Percentiles rank a stretch among this genome's conserved stretches.
Evolutionary conservation across 768 basidiomycete genomes (phyloP).

Genomic region (Pisolithus microcarpus): DNA sequence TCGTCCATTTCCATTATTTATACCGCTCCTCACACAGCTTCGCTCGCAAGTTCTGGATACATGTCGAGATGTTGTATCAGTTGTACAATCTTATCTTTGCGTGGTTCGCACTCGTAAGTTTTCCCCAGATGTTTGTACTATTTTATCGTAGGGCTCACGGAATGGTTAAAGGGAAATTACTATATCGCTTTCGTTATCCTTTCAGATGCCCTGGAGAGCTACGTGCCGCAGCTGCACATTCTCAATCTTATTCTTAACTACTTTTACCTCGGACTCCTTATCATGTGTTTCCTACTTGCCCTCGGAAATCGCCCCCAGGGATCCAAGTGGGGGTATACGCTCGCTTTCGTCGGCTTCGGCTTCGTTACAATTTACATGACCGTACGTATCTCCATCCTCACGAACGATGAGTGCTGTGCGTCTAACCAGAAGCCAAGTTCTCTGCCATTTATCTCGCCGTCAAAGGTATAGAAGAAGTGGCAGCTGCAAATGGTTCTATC

Average conservation of each 20-base stretch:
- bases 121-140: neutral
- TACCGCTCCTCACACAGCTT: slow-evolving; percentile 85
- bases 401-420: neutral
- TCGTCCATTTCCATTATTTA: slow-evolving; percentile 89
- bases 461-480: slow-evolving; percentile 65
- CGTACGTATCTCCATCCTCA: slow-evolving; percentile 32
- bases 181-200: slow-evolving; percentile 85
- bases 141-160: neutral
- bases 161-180: slow-evolving; percentile 62
- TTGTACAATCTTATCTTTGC: slow-evolving; percentile 86
- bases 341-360: slow-evolving; percentile 81
- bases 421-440: slow-evolving; percentile 35
- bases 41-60: slow-evolving; percentile 87
- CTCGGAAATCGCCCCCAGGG: slow-evolving; percentile 92
- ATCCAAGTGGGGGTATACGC: slow-evolving; percentile 78
- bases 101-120: slow-evolving; percentile 75
- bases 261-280: slow-evolving; percentile 78
- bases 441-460: slow-evolving; percentile 78
- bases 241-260: slow-evolving; percentile 79
- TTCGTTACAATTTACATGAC: slow-evolving; percentile 97
- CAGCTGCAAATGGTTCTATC: slow-evolving; percentile 38
- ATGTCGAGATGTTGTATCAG: slow-evolving; percentile 90
- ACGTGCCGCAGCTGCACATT: slow-evolving; percentile 55
- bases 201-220: slow-evolving; percentile 59
- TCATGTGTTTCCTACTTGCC: slow-evolving; percentile 81